Conservation (phyloP, 768 basidiomycete species). For the Lentinula aciculospora region DNA sequence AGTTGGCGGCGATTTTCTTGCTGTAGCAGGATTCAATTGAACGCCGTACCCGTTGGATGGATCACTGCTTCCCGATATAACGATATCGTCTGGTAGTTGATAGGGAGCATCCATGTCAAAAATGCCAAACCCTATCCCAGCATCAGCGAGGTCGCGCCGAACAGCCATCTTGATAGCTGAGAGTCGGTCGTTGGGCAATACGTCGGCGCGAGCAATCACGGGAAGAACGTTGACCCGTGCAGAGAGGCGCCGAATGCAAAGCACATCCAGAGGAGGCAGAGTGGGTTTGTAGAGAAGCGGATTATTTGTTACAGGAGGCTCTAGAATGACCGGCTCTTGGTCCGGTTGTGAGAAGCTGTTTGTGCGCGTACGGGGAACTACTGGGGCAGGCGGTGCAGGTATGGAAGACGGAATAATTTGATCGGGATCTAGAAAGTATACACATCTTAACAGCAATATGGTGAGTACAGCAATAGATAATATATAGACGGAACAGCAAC, state of each 20-base stretch:
- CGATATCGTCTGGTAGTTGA: constrained; percentile 40
- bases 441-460: constrained; percentile 45
- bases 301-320: constrained; percentile 72
- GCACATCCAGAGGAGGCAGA: constrained; percentile 66
- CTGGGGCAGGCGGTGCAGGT: constrained; percentile 56
- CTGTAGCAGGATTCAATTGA: constrained; percentile 41
- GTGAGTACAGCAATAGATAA: neutral
- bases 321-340: constrained; percentile 72
- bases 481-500: constrained; percentile 15
- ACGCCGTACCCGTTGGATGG: constrained; percentile 44
- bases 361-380: constrained; percentile 61
- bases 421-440: constrained; percentile 87
- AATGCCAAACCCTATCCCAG: constrained; percentile 85
- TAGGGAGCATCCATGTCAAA: constrained; percentile 70
- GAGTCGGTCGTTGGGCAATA: constrained; percentile 76
- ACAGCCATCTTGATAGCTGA: constrained; percentile 76
- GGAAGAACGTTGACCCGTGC: constrained; percentile 84
- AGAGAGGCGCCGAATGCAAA: constrained; percentile 74
- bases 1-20: constrained; percentile 57
- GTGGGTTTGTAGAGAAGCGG: constrained; percentile 63
- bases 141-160: constrained; percentile 74
- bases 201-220: constrained; percentile 77
- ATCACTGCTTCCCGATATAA: constrained; percentile 44
- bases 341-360: constrained; percentile 71
- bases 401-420: constrained; percentile 68